A percentile compares a stretch with the other conserved stretches of the same genome.
These are phyloP conservation scores for Ajuga chamaepitys DNA, from an alignment of 257 asterid species.

Conservation along the genomic window DNA sequence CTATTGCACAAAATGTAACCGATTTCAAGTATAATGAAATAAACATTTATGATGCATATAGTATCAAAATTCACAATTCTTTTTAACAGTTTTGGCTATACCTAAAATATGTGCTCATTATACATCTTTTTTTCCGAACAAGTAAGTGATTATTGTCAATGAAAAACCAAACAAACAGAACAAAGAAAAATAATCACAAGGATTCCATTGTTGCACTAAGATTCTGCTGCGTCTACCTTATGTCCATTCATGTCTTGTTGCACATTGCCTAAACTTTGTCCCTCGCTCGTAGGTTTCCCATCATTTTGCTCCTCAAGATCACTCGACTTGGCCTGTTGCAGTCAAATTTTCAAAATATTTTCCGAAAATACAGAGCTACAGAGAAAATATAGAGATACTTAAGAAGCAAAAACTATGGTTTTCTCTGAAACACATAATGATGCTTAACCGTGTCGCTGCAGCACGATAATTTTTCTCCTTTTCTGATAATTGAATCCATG, in stretches of 20 bases:
- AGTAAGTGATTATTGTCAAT: background rate
- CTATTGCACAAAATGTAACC: too few species aligned
- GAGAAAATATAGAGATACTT: background rate
- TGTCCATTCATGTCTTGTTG: constrained; percentile 31
- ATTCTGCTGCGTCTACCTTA: constrained; percentile 14
- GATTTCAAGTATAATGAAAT: too few species aligned
- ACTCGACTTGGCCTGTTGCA: constrained; percentile 45
- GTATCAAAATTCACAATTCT: background rate
- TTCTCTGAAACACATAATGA: background rate
- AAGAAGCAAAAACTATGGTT: background rate
- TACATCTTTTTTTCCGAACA: background rate
- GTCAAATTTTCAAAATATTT: background rate
- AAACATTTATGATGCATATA: background rate
- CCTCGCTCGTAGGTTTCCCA: constrained; percentile 27
- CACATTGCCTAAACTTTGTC: constrained; percentile 9
- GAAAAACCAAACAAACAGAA: constrained; percentile 1
- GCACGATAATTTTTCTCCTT: too few species aligned
- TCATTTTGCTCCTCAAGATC: constrained; percentile 45
- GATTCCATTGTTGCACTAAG: background rate
- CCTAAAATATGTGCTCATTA: background rate
- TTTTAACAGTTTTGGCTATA: constrained; percentile 10
- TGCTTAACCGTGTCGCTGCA: too few species aligned
- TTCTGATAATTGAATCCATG: too few species aligned
- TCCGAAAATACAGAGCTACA: background rate
- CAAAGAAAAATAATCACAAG: background rate